Evolutionary conservation across 306 rosid species (phyloP).

Genomic region (Rosa lucieae): DNA sequence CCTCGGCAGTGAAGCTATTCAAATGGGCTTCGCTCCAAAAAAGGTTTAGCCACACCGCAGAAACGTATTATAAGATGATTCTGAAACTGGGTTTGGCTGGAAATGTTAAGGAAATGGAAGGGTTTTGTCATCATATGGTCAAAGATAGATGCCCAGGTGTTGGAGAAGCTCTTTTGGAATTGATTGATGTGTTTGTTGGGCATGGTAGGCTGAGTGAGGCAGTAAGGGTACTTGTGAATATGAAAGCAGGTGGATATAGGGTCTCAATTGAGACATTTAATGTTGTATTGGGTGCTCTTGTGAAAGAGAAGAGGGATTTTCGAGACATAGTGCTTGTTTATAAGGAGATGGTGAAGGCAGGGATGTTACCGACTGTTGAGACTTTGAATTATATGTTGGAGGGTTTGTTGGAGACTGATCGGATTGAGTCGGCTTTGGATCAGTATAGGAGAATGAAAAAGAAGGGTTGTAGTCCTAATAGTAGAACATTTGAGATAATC

Average conservation of each 20-base stretch:
- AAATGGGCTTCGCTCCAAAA: conserved; percentile 78
- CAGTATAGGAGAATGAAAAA: conserved; percentile 77
- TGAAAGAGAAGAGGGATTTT: conserved; percentile 47
- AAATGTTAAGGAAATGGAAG: conserved; percentile 56
- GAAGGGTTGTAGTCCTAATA: conserved; percentile 75
- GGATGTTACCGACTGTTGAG: conserved; percentile 55
- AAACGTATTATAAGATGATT: conserved; percentile 53
- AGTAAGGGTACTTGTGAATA: conserved; percentile 44
- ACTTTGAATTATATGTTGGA: conserved; percentile 78
- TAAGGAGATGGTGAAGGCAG: conserved; percentile 85
- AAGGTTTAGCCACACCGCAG: conserved; percentile 54
- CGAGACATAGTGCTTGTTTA: conserved; percentile 66
- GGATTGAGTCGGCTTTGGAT: conserved; percentile 62
- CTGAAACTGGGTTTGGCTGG: conserved; percentile 79
- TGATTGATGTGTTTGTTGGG: conserved; percentile 47
- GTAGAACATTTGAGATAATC: conserved; percentile 64
- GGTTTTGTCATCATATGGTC: conserved; percentile 53
- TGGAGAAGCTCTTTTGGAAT: conserved; percentile 55
- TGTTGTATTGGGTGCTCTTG: conserved; percentile 60
- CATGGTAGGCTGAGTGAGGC: conserved; percentile 64
- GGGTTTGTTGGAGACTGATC: conserved; percentile 42
- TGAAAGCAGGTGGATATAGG: conserved; percentile 55
- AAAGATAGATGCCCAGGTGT: conserved; percentile 57
- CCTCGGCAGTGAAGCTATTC: conserved; percentile 63
- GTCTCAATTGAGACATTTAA: conserved; percentile 57